phyloP scores from a whole-genome alignment of 305 asterid species.

The Solanum hybrid region DNA sequence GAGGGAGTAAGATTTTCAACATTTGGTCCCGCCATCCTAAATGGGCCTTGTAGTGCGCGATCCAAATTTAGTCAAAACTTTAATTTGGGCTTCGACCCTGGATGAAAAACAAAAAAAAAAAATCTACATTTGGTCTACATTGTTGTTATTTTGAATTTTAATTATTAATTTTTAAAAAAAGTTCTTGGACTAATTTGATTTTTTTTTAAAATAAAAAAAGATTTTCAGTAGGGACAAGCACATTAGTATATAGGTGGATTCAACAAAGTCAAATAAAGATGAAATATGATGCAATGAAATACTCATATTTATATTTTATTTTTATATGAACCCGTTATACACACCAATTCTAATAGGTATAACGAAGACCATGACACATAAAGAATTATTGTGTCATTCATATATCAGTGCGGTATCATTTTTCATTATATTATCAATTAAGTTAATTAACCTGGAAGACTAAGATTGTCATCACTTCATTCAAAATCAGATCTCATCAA shows the following conservation, averaged over 20 bases:
- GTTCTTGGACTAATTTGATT: background rate
- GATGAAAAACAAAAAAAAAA: no score
- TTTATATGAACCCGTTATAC: background rate
- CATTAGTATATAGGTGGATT: background rate
- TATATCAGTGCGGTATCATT: background rate
- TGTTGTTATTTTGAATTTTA: background rate
- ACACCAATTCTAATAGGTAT: background rate
- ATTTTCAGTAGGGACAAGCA: background rate
- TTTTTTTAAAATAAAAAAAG: no score
- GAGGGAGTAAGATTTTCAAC: background rate
- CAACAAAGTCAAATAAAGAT: background rate
- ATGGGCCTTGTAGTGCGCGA: background rate
- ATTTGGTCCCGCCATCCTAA: background rate
- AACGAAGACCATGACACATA: background rate
- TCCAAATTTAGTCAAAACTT: fast-evolving
- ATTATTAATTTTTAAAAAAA: background rate
- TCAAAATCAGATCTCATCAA: background rate
- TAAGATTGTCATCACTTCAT: background rate
- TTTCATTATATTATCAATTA: background rate
- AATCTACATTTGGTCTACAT: background rate
- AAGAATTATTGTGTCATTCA: background rate
- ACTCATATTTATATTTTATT: background rate
- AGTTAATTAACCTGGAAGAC: background rate
- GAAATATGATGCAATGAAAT: background rate
- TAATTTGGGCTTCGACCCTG: fast-evolving